phyloP scores from a whole-genome alignment of 2,329 filamentous ascomycete genomes.

The Paecilomyces variotii region DNA sequence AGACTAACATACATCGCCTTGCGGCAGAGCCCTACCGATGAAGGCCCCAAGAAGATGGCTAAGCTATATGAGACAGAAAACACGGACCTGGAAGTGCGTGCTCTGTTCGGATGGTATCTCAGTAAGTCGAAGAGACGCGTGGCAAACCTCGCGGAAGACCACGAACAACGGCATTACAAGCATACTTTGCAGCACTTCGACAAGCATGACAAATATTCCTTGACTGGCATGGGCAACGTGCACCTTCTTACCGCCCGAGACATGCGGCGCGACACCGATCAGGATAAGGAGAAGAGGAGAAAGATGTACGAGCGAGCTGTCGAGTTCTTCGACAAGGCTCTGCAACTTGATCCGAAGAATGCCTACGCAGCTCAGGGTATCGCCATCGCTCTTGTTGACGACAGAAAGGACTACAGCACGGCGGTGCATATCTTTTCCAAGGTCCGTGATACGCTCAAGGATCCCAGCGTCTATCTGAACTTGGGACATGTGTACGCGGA shows the following conservation, averaged over 20 bases:
- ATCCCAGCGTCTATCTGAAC: slow-evolving; percentile 84
- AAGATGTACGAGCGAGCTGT: slow-evolving; percentile 85
- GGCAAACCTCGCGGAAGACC: slow-evolving; percentile 75
- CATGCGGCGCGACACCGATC: slow-evolving; percentile 84
- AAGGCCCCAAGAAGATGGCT: slow-evolving; percentile 76
- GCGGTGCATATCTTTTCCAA: slow-evolving; percentile 85
- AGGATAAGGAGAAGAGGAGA: slow-evolving; percentile 82
- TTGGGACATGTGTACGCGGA: slow-evolving; percentile 89
- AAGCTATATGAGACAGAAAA: slow-evolving; percentile 80
- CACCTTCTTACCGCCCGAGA: slow-evolving; percentile 80
- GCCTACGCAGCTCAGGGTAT: slow-evolving; percentile 95
- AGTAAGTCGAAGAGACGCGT: slow-evolving; percentile 80
- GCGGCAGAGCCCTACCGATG: slow-evolving; percentile 69
- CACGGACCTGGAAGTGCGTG: slow-evolving; percentile 80
- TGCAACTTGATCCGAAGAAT: slow-evolving; percentile 90
- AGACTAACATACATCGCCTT: slow-evolving; percentile 86
- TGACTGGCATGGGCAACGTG: slow-evolving; percentile 97
- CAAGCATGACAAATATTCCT: slow-evolving; percentile 95
- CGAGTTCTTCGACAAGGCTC: slow-evolving; percentile 96
- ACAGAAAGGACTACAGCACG: slow-evolving; percentile 78
- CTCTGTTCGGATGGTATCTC: slow-evolving; percentile 91
- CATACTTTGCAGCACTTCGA: slow-evolving; percentile 89
- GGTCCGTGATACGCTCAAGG: slow-evolving; percentile 80
- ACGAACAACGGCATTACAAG: slow-evolving; percentile 90
- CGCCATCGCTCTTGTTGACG: slow-evolving; percentile 87